Evolutionary conservation across 768 basidiomycete species (phyloP).

Genomic region (Glaciozyma martinii): DNA sequence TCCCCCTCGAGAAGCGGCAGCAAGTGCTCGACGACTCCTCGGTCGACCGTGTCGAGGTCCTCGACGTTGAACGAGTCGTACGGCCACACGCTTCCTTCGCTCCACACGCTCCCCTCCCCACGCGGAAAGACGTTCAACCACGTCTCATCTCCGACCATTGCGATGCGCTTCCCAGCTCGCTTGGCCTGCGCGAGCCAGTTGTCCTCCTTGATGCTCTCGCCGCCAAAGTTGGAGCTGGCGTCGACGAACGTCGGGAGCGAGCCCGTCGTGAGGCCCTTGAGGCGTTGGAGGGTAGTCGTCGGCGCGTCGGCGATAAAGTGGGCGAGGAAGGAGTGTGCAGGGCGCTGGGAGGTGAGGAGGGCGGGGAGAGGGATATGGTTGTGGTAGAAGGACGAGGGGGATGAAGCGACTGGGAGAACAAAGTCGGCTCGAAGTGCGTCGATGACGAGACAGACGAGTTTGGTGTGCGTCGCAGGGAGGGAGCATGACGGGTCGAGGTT

Average conservation of each 20-base stretch:
- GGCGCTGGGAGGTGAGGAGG: constrained; percentile 56
- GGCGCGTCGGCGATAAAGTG: constrained; percentile 90
- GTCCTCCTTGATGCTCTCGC: constrained; percentile 75
- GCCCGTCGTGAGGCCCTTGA: constrained; percentile 91
- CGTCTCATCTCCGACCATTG: constrained; percentile 94
- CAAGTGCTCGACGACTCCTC: constrained; percentile 74
- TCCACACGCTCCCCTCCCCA: constrained; percentile 12
- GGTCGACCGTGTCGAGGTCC: constrained; percentile 89
- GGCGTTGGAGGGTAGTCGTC: constrained; percentile 84
- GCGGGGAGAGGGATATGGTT: constrained; percentile 69
- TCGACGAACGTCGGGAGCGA: constrained; percentile 93
- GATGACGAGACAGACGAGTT: constrained; percentile 76
- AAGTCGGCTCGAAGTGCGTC: constrained; percentile 94
- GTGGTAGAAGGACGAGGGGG: constrained; percentile 63
- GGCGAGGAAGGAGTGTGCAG: constrained; percentile 71
- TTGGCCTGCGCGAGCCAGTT: constrained; percentile 68
- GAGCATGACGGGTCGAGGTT: constrained; percentile 42
- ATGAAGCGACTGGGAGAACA: constrained; percentile 54
- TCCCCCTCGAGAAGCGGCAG: constrained; percentile 57
- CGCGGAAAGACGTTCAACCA: constrained; percentile 85
- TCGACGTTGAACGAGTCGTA: constrained; percentile 98
- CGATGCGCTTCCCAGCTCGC: constrained; percentile 50
- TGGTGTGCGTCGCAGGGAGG: constrained; percentile 58
- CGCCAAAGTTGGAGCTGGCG: constrained; percentile 85
- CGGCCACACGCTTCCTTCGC: constrained; percentile 43